phyloP scores from a whole-genome alignment of 352 stramenopile genomes.

The Globisporangium cylindrosporum region DNA sequence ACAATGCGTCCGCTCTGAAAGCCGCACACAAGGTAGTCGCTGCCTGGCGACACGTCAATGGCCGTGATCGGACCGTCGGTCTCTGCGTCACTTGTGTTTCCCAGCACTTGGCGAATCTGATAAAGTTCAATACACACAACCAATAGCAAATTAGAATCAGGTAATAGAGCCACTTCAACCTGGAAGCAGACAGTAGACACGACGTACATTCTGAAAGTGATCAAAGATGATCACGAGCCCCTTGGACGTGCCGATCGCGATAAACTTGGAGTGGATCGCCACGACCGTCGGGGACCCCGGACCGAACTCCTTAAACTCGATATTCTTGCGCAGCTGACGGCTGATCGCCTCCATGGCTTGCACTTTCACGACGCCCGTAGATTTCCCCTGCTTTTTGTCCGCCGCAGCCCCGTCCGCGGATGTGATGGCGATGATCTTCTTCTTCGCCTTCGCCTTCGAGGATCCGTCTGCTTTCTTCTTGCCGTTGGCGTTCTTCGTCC shows the following conservation, averaged over 20 bases:
- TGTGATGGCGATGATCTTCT: constrained; percentile 32
- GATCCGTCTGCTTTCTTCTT: constrained; percentile 26
- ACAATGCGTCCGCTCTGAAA: constrained; percentile 93
- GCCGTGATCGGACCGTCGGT: constrained; percentile 80
- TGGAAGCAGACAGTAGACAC: constrained; percentile 12
- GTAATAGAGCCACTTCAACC: background rate
- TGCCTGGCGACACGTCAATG: constrained; percentile 84
- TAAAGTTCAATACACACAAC: background rate
- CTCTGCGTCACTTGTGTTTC: constrained; percentile 76
- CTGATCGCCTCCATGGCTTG: constrained; percentile 90
- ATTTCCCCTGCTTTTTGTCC: constrained; percentile 42
- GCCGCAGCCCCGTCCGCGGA: constrained; percentile 25
- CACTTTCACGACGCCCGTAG: constrained; percentile 83
- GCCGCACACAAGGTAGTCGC: constrained; percentile 91
- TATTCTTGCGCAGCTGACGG: constrained; percentile 88
- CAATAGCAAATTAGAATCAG: background rate
- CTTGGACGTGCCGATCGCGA: constrained; percentile 94
- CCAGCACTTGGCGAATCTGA: constrained; percentile 85
- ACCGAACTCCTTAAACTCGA: constrained; percentile 90
- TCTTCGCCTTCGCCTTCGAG: constrained; percentile 41
- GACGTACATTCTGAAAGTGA: constrained; percentile 93
- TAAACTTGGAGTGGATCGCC: constrained; percentile 96
- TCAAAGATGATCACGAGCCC: constrained; percentile 95
- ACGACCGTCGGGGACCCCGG: constrained; percentile 91
- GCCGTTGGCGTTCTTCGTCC: constrained; percentile 51